These are phyloP conservation scores for Ensete ventricosum DNA, from an alignment of 176 grass and related monocot genomes.

Conservation along the genomic window DNA sequence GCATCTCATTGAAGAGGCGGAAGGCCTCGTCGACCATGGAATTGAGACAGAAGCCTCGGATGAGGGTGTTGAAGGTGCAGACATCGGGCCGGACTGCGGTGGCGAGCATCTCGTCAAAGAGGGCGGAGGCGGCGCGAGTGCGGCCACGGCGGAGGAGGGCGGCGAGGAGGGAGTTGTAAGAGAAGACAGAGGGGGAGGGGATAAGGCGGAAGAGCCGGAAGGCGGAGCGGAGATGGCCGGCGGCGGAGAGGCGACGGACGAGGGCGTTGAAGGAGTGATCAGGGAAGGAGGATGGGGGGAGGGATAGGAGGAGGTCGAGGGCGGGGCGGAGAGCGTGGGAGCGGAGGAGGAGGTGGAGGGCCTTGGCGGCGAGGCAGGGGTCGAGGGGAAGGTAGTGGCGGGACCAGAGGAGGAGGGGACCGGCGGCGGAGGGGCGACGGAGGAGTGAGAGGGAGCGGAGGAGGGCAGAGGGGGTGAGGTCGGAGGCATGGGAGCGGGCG, in stretches of 20 bases:
- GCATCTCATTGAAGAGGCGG: conserved; percentile 43
- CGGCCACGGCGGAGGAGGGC: conserved; percentile 53
- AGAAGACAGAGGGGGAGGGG: conserved; percentile 47
- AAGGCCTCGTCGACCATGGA: conserved; percentile 33
- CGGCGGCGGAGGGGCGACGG: conserved; percentile 1
- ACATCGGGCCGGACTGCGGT: conserved; percentile 39
- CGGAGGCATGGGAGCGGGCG: not conserved
- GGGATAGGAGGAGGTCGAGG: conserved; percentile 23
- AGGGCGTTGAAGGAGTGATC: conserved; percentile 71
- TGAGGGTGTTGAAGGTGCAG: conserved; percentile 68
- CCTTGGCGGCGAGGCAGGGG: conserved; percentile 1
- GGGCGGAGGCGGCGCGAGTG: conserved; percentile 30
- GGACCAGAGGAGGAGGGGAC: conserved; percentile 44
- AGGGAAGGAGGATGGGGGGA: conserved; percentile 50
- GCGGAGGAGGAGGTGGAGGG: conserved; percentile 44
- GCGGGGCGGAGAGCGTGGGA: conserved; percentile 36
- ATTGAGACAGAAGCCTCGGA: conserved; percentile 57
- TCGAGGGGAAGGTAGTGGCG: conserved; percentile 1
- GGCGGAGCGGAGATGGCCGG: conserved; percentile 62
- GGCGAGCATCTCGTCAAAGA: conserved; percentile 51
- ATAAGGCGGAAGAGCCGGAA: conserved; percentile 42
- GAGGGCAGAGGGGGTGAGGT: not conserved
- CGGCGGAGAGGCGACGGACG: conserved; percentile 61
- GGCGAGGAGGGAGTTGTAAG: conserved; percentile 75
- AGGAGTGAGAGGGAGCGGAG: conserved; percentile 7